Percentiles rank a stretch among this genome's conserved stretches.
These are phyloP conservation scores for Sphaerobolus stellatus DNA, from an alignment of 1,284 basidiomycete genomes.

Conservation along the genomic window DNA sequence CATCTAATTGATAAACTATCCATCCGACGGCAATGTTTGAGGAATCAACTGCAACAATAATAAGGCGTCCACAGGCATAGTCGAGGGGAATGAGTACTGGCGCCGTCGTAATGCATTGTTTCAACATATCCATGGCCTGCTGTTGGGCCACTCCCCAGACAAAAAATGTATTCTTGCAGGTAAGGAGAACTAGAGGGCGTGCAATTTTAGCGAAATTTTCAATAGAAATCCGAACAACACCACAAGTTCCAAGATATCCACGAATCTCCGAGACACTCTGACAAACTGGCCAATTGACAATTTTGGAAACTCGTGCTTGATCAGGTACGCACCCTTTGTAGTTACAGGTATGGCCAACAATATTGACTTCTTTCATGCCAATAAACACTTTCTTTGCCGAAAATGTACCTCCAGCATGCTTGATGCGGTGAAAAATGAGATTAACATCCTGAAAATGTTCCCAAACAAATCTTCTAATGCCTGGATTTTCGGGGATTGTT, in stretches of 20 bases:
- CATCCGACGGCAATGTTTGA: conserved; percentile 36
- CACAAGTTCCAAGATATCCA: conserved; percentile 29
- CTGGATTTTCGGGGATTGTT: conserved; percentile 20
- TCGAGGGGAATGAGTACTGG: conserved; percentile 32
- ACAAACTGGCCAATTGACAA: conserved; percentile 25
- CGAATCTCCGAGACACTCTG: conserved; percentile 23
- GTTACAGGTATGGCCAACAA: conserved; percentile 24
- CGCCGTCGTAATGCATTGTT: conserved; percentile 20
- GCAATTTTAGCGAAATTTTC: conserved; percentile 27
- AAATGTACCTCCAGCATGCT: conserved; percentile 21
- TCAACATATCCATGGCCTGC: conserved; percentile 27
- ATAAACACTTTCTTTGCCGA: conserved; percentile 21
- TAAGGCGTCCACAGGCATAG: conserved; percentile 24
- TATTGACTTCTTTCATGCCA: conserved; percentile 16
- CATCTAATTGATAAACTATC: conserved; percentile 30
- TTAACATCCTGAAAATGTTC: conserved; percentile 34
- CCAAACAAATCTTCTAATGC: conserved; percentile 33
- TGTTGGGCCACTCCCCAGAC: conserved; percentile 20
- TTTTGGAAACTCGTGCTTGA: conserved; percentile 17
- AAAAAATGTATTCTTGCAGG: conserved; percentile 28
- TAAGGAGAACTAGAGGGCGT: conserved; percentile 26
- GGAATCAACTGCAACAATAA: conserved; percentile 36
- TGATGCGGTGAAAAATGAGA: conserved; percentile 26
- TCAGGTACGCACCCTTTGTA: conserved; percentile 27
- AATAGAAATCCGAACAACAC: conserved; percentile 29